Evolutionary conservation across 495 filamentous ascomycete species (phyloP), one percentile per base, ranked within the genome.

Genomic region (Podospora australis): DNA sequence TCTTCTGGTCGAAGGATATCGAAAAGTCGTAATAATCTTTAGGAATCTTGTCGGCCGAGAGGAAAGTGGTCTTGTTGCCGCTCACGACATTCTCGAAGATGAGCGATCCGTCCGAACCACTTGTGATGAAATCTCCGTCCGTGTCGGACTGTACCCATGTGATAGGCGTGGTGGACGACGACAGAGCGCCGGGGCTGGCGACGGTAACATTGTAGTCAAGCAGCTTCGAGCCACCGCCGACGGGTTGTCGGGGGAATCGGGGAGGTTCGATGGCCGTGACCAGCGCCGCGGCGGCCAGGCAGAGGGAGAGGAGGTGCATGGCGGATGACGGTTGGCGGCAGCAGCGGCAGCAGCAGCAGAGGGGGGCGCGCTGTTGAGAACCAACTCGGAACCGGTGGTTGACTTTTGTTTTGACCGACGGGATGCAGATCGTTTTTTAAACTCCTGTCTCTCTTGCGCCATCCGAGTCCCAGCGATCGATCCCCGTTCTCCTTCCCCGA

Each of bases 51-150:
- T 58, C 56, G n/a, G 68, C 63, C 4, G 62, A 48, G 22, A 78
- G 66, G 43, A 79, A 77, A 0, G 67, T 72, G 21, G 64, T 67
- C 36, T 60, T 64, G 41, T 70, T 60, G n/a, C 66, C 66, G 4
- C 67, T 73, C 23, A 70, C 60, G 34, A 77, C 70, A 50, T 78
- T 72, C 50, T 72, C 66, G 42, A 78, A 70, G 5, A 73, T 44
- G 3, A 80, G 54, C 1, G 71, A 68, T 2, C 66, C 69, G 44
- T 70, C 66, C 3, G 57, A 53, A 23, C 46, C 59, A 4, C 53
- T 53, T 43, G 71, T 77, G 48, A 76, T 73, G 49, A 74, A 78
- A 50, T 78, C 69, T 13, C 68, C 66, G 50, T 74, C 67, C 21
- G 63, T 60, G 5, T 57, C 63, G 9, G 61, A 62, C 13, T 60